These are phyloP conservation scores for Myrica gale DNA, from an alignment of 306 rosid genomes.

Conservation along the genomic window DNA sequence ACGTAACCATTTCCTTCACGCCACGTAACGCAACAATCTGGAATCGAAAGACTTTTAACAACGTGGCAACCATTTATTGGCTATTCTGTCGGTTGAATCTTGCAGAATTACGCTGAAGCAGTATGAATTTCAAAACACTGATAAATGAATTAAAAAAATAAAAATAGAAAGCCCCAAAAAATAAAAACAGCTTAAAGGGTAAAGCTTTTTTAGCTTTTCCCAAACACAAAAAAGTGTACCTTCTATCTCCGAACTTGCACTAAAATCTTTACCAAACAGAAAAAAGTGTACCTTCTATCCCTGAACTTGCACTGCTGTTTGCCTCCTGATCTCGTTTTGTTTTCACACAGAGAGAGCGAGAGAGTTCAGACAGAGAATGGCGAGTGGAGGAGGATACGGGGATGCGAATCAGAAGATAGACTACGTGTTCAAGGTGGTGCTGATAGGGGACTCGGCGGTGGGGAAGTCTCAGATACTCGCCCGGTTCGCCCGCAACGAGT, in stretches of 20 bases:
- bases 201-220: too few species aligned
- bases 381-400: conserved; percentile 62
- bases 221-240: not conserved
- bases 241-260: not conserved
- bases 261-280: too few species aligned
- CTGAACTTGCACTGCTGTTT: not conserved
- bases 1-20: not conserved
- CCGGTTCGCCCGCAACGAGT: conserved; percentile 90
- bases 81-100: too few species aligned
- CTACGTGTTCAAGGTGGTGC: conserved; percentile 93
- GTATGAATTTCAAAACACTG: too few species aligned
- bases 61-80: conserved; percentile 27
- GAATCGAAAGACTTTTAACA: not conserved
- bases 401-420: conserved; percentile 89
- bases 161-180: too few species aligned
- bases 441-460: conserved; percentile 97
- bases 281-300: not conserved
- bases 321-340: too few species aligned
- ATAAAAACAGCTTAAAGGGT: too few species aligned
- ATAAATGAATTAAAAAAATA: too few species aligned
- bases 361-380: conserved; percentile 43
- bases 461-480: conserved; percentile 97
- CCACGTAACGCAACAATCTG: conserved; percentile 28
- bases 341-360: not conserved
- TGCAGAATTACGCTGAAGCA: not conserved